Conservation (phyloP, 2,329 filamentous ascomycete species). For the Botrytis pseudocinerea region DNA sequence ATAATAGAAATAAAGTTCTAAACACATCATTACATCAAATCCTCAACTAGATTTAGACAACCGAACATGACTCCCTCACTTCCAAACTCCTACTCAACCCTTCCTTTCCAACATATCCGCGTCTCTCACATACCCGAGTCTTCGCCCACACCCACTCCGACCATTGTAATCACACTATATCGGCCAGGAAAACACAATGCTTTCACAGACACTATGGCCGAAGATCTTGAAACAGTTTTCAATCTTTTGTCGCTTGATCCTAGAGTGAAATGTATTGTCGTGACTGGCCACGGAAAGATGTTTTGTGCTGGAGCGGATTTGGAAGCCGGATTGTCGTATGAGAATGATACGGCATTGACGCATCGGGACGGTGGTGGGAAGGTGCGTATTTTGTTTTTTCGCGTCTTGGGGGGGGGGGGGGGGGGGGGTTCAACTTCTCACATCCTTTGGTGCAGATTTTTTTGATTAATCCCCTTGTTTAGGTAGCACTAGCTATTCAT, state of each 20-base stretch:
- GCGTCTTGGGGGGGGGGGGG: neutral
- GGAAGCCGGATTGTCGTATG: constrained; percentile 30
- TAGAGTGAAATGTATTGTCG: constrained; percentile 55
- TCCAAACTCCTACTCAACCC: constrained; percentile 45
- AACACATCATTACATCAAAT: neutral
- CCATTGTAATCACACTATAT: constrained; percentile 64
- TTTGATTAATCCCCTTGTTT: constrained; percentile 20
- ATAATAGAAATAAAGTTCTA: neutral
- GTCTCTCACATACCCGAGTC: constrained; percentile 52
- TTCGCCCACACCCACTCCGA: constrained; percentile 57
- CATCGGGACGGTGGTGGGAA: constrained; percentile 53
- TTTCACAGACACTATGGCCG: constrained; percentile 65
- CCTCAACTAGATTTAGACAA: neutral
- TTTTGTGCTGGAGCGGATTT: constrained; percentile 56
- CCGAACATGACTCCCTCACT: constrained; percentile 23
- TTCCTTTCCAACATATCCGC: constrained; percentile 48
- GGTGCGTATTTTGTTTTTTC: constrained; percentile 3
- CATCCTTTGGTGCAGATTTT: neutral
- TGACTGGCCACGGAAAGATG: constrained; percentile 53
- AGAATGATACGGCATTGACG: constrained; percentile 29
- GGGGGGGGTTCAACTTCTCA: neutral
- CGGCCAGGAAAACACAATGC: constrained; percentile 68
- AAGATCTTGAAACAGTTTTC: constrained; percentile 58
- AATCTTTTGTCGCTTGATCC: constrained; percentile 52
- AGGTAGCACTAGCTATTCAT: constrained; percentile 56